A percentile compares a stretch with the other conserved stretches of the same genome.
Conservation (phyloP, 257 asterid species). For the Schizonepeta tenuifolia region DNA sequence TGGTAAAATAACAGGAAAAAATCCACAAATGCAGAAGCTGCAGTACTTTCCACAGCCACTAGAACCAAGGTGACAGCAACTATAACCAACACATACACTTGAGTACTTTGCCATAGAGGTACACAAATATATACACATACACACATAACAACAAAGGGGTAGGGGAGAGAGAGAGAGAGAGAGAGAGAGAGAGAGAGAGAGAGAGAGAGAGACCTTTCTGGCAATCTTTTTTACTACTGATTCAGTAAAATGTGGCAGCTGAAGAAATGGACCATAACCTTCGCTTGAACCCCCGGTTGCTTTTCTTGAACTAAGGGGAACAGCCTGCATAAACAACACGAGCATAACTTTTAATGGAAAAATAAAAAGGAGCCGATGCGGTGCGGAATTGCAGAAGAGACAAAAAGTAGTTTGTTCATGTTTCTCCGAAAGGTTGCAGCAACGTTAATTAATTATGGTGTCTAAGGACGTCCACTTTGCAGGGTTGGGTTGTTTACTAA, state of each 20-base stretch:
- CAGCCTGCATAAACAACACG: constrained; percentile 66
- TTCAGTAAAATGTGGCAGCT: constrained; percentile 96
- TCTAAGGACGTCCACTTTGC: background rate
- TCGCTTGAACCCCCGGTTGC: constrained; percentile 78
- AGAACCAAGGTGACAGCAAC: background rate
- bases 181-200: constrained; percentile 15
- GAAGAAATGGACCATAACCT: constrained; percentile 95
- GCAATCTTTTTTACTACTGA: constrained; percentile 82
- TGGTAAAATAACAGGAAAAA: constrained; percentile 1
- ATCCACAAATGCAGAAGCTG: background rate
- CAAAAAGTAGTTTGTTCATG: background rate
- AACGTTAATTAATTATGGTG: background rate
- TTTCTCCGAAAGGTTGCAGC: constrained; percentile 9
- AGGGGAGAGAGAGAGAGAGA: constrained; percentile 1
- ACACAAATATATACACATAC: background rate
- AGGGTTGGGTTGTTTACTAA: background rate
- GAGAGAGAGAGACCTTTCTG: constrained; percentile 71
- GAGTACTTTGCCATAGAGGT: background rate
- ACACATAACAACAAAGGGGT: background rate
- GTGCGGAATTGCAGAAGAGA: constrained; percentile 7
- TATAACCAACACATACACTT: background rate
- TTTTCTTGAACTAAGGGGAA: constrained; percentile 90
- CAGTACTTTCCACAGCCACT: background rate
- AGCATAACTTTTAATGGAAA: constrained; percentile 9
- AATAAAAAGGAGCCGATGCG: constrained; percentile 13